These are phyloP conservation scores for Chamaecrista fasciculata DNA, from an alignment of 306 rosid genomes.

Conservation along the genomic window DNA sequence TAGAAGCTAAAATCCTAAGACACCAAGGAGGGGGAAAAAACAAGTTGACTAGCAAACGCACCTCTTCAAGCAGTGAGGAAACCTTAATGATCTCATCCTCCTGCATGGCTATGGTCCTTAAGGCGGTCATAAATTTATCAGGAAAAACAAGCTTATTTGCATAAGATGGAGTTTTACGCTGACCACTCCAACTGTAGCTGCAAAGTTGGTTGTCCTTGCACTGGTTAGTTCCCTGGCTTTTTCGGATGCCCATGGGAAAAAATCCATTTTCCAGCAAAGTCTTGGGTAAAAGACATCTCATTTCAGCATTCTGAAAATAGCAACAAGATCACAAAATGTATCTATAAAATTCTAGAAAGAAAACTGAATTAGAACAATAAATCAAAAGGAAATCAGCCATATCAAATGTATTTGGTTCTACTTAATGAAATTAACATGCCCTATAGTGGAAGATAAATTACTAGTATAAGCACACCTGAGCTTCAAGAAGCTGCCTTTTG, in stretches of 20 bases:
- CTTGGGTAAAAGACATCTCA: conserved; percentile 85
- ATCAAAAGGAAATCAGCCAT: not conserved
- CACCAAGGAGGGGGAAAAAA: conserved; percentile 6
- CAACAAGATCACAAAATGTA: not conserved
- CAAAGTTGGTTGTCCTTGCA: conserved; percentile 33
- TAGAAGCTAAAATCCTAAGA: not conserved
- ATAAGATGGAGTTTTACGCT: conserved; percentile 76
- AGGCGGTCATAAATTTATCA: conserved; percentile 66
- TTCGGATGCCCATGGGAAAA: conserved; percentile 44
- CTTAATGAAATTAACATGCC: not conserved
- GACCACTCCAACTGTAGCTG: conserved; percentile 94
- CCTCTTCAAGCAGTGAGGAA: conserved; percentile 89
- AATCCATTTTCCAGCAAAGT: conserved; percentile 69
- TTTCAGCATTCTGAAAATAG: conserved; percentile 77
- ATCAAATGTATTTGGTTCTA: conserved; percentile 9
- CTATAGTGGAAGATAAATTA: conserved; percentile 11
- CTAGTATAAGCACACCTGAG: conserved; percentile 52
- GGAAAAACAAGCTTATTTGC: conserved; percentile 76
- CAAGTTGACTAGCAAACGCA: conserved; percentile 29
- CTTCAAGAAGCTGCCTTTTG: conserved; percentile 83
- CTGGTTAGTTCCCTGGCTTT: conserved; percentile 37
- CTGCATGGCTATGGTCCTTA: conserved; percentile 89
- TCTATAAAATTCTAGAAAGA: not conserved
- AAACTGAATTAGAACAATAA: not conserved
- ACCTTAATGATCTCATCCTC: conserved; percentile 75